Conservation (phyloP, 129 eudicot genomes). For the Arctium lappa region DNA sequence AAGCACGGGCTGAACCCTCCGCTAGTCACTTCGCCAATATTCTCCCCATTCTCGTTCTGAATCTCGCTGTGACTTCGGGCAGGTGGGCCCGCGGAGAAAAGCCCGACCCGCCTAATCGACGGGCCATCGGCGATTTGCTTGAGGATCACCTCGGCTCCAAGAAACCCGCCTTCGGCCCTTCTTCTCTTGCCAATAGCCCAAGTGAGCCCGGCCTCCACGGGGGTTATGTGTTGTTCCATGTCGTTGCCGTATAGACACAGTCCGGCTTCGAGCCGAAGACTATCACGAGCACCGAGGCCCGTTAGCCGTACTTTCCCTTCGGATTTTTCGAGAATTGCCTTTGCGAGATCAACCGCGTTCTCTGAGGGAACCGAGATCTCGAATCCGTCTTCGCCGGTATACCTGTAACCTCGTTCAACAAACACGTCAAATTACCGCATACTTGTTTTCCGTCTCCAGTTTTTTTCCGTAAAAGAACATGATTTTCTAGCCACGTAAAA, state of each 20-base stretch:
- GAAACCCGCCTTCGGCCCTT: conserved; percentile 95
- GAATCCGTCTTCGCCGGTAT: conserved; percentile 97
- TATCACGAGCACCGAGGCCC: conserved; percentile 98
- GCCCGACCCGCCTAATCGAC: conserved; percentile 72
- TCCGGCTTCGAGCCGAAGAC: conserved; percentile 97
- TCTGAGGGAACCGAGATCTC: conserved; percentile 96
- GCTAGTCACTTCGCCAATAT: conserved; percentile 86
- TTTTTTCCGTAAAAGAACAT: too few relatives aligned
- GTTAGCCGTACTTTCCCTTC: conserved; percentile 88
- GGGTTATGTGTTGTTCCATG: conserved; percentile 94
- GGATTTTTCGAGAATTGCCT: conserved; percentile 87
- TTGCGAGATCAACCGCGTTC: conserved; percentile 84
- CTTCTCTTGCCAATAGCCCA: conserved; percentile 99
- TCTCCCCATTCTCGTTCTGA: conserved; percentile 70
- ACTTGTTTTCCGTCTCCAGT: neutral
- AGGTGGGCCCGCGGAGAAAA: conserved; percentile 84
- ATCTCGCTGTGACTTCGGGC: conserved; percentile 94
- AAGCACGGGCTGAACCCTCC: conserved; percentile 99
- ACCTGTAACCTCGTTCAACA: conserved; percentile 39
- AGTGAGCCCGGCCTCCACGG: conserved; percentile 94
- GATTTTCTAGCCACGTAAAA: neutral
- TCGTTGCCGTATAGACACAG: conserved; percentile 92
- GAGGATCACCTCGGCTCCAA: conserved; percentile 91
- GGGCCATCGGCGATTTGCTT: conserved; percentile 93
- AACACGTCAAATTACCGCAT: neutral